Conservation (phyloP, 192 early-diverging fungal genomes). For the Lobosporangium transversale region DNA sequence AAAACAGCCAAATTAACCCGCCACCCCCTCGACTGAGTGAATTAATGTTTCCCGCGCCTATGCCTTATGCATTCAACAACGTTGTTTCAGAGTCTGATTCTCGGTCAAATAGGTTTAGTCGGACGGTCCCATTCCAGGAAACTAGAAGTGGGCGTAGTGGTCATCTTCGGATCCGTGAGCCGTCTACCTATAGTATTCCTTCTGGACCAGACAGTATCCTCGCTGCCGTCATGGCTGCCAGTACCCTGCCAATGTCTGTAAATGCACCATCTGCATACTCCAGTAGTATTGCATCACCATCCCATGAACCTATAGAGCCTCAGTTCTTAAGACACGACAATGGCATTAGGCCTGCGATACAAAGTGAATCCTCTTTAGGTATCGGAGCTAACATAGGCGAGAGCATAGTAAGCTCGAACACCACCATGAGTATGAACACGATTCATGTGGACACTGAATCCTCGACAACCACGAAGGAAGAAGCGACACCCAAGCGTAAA, state of each 20-base stretch:
- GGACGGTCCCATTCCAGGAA: background rate
- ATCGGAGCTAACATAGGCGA: background rate
- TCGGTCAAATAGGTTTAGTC: background rate
- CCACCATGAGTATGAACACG: background rate
- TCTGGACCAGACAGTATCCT: background rate
- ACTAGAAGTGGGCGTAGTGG: background rate
- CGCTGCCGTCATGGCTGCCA: background rate
- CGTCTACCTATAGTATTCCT: background rate
- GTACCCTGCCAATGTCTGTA: background rate
- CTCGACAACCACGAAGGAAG: background rate
- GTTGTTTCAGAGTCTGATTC: background rate
- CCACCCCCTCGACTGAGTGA: background rate
- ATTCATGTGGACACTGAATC: too few relatives aligned
- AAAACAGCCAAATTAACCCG: background rate
- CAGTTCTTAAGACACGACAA: background rate
- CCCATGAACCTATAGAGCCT: background rate
- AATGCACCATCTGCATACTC: background rate
- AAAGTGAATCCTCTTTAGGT: too few relatives aligned
- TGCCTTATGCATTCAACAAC: background rate
- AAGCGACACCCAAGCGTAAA: background rate
- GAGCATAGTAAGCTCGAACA: background rate
- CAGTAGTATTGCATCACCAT: background rate
- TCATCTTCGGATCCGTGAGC: background rate
- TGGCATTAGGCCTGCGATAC: background rate
- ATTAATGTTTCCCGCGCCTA: too few relatives aligned